Evolutionary conservation across 2,329 filamentous ascomycete genomes (phyloP).

Genomic region (Didymella segeticola): DNA sequence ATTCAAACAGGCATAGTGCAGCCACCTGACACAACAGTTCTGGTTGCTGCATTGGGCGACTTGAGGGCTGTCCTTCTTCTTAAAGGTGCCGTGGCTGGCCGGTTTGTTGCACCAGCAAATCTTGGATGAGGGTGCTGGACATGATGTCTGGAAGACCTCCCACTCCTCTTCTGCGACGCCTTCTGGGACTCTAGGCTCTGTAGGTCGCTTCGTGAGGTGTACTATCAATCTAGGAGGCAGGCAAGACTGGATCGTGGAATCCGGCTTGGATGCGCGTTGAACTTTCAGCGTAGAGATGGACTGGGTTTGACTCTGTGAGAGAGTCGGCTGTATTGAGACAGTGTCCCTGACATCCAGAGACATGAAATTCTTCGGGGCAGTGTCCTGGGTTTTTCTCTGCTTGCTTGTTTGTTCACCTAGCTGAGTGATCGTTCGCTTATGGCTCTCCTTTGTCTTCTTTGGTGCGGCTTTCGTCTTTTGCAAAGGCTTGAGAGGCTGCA

Average conservation of each 20-base stretch:
- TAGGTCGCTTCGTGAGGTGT: conserved; percentile 1
- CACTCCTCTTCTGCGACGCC: background rate
- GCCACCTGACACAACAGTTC: conserved; percentile 25
- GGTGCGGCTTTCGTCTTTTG: background rate
- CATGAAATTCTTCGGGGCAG: background rate
- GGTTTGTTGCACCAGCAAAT: conserved; percentile 31
- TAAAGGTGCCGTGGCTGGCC: conserved; percentile 6
- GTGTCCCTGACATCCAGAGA: background rate
- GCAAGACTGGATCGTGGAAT: background rate
- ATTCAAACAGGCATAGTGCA: conserved; percentile 32
- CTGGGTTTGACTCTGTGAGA: background rate
- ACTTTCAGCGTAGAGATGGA: background rate
- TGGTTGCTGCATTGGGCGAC: conserved; percentile 28
- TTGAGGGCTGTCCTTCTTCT: background rate
- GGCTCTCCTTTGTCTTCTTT: background rate
- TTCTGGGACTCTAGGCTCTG: background rate
- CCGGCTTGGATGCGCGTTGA: background rate
- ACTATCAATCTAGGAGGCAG: background rate
- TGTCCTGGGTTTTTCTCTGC: background rate
- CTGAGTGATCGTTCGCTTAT: background rate
- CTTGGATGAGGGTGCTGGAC: background rate
- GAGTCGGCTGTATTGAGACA: background rate
- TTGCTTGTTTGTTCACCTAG: background rate
- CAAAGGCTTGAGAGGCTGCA: background rate
- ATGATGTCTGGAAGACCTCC: background rate